phyloP scores from a whole-genome alignment of 768 basidiomycete genomes.

The Trametes cubensis region DNA sequence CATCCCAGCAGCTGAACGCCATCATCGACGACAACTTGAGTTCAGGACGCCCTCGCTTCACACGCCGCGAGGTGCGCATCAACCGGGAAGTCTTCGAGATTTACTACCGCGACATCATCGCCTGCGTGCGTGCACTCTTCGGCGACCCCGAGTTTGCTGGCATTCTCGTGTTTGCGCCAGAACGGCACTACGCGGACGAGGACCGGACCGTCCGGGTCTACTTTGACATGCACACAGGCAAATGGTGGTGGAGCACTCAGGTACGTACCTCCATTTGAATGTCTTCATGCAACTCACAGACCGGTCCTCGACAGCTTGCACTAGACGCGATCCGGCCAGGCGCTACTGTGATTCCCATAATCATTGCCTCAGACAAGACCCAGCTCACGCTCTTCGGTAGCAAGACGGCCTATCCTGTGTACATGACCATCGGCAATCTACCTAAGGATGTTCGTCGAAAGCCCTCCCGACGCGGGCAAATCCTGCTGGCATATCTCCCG shows the following conservation, averaged over 20 bases:
- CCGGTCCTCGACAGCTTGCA: too few relatives aligned
- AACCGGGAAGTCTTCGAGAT: slow-evolving; percentile 36
- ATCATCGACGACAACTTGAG: slow-evolving; percentile 36
- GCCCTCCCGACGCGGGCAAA: slow-evolving; percentile 16
- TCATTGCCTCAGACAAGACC: slow-evolving; percentile 32
- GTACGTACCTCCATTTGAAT: too few relatives aligned
- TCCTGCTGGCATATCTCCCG: slow-evolving; percentile 33
- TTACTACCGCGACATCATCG: slow-evolving; percentile 37
- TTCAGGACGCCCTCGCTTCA: slow-evolving; percentile 30
- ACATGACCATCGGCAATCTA: slow-evolving; percentile 36
- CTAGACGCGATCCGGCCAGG: slow-evolving; percentile 23
- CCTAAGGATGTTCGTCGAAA: slow-evolving; percentile 27
- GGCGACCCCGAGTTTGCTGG: slow-evolving; percentile 36
- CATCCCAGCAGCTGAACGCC: slow-evolving; percentile 32
- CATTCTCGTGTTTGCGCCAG: slow-evolving; percentile 38
- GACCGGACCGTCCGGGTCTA: slow-evolving; percentile 34
- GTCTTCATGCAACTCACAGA: too few relatives aligned
- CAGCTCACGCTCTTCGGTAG: slow-evolving; percentile 32
- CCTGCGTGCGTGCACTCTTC: slow-evolving; percentile 39
- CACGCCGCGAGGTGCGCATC: slow-evolving; percentile 31
- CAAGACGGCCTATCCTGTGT: slow-evolving; percentile 34
- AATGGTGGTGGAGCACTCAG: slow-evolving; percentile 56
- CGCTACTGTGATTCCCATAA: slow-evolving; percentile 32
- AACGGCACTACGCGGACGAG: slow-evolving; percentile 39
- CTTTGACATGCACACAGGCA: slow-evolving; percentile 48